Percentiles rank a stretch among this genome's conserved stretches.
These are phyloP conservation scores for Rubus parviflorus DNA, from an alignment of 306 rosid genomes.

Conservation along the genomic window DNA sequence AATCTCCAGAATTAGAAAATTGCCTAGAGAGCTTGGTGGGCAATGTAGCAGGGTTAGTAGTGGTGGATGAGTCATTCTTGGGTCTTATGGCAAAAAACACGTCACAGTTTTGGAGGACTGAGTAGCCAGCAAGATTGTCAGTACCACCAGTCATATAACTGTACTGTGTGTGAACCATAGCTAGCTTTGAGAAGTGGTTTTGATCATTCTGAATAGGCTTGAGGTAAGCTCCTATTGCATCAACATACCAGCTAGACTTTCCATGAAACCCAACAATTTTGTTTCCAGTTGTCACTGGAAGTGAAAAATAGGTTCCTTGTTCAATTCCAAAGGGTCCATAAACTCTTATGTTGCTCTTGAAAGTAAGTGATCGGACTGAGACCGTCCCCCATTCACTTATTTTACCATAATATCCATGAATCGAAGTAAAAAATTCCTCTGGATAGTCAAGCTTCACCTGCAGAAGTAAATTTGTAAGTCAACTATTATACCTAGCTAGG, in stretches of 20 bases:
- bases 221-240: conserved; percentile 76
- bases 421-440: conserved; percentile 28
- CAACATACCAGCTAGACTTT: conserved; percentile 67
- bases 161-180: conserved; percentile 37
- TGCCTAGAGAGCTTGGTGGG: conserved; percentile 28
- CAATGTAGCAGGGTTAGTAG: neutral
- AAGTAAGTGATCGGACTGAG: conserved; percentile 26
- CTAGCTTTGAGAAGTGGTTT: conserved; percentile 27
- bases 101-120: conserved; percentile 70
- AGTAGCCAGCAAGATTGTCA: conserved; percentile 47
- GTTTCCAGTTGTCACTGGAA: conserved; percentile 36
- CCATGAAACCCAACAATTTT: conserved; percentile 93
- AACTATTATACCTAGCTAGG: neutral
- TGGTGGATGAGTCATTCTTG: conserved; percentile 39
- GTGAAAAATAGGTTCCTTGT: conserved; percentile 29
- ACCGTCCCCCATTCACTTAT: conserved; percentile 27
- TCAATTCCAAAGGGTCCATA: conserved; percentile 40
- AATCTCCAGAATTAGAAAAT: conserved; percentile 35
- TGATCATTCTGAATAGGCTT: conserved; percentile 39
- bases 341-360: conserved; percentile 31
- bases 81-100: conserved; percentile 78
- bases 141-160: conserved; percentile 30
- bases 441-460: conserved; percentile 34
- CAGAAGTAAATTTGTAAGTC: neutral
- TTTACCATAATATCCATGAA: conserved; percentile 33